Evolutionary conservation across 1,139 yeast species (phyloP).

Genomic region (Lodderomyces beijingensis): DNA sequence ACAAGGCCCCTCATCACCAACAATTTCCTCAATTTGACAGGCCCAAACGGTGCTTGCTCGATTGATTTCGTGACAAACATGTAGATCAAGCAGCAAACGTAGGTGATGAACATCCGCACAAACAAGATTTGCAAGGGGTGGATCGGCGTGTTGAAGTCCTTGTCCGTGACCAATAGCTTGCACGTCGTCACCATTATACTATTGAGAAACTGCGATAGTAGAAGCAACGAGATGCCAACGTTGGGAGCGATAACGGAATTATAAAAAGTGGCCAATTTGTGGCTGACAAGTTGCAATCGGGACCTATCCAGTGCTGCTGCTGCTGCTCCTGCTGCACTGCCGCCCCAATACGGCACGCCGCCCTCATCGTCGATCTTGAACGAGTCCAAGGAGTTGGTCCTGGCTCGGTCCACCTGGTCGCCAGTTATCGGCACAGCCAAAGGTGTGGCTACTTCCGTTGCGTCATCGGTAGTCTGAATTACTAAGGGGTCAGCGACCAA

Average conservation of each 20-base stretch:
- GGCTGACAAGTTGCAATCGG: slow-evolving; percentile 3
- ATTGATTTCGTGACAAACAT: slow-evolving; percentile 48
- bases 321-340: background rate
- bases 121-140: slow-evolving; percentile 76
- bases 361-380: slow-evolving; percentile 6
- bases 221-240: slow-evolving; percentile 38
- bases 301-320: slow-evolving; percentile 1
- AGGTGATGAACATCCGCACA: slow-evolving; percentile 73
- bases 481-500: slow-evolving; percentile 11
- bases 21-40: slow-evolving; percentile 50
- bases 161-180: slow-evolving; percentile 64
- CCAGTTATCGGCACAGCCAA: slow-evolving; percentile 5
- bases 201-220: slow-evolving; percentile 66
- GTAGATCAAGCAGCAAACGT: slow-evolving; percentile 50
- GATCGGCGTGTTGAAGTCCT: slow-evolving; percentile 50
- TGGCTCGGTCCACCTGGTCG: slow-evolving; percentile 1
- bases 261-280: slow-evolving; percentile 4
- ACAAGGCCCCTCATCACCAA: slow-evolving; percentile 61
- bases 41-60: slow-evolving; percentile 70
- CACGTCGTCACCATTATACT: slow-evolving; percentile 74
- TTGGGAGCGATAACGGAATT: slow-evolving; percentile 17
- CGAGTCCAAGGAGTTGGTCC: slow-evolving; percentile 7
- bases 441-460: slow-evolving; percentile 4
- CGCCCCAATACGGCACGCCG: background rate
- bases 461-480: slow-evolving; percentile 5